Conservation (phyloP, 805 yeast species). For the Schizosaccharomyces pombe region DNA sequence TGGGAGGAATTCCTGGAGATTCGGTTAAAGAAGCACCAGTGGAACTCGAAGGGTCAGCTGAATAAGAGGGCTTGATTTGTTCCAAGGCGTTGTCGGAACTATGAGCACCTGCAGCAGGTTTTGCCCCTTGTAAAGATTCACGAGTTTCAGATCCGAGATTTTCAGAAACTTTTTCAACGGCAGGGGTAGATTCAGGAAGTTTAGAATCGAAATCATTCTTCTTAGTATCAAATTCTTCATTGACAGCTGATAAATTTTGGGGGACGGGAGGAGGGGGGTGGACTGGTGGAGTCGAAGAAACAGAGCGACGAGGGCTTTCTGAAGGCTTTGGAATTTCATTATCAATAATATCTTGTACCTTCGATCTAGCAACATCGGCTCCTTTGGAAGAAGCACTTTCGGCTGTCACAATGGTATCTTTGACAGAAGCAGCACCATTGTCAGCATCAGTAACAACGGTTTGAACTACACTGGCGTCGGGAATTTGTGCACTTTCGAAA, state of each 20-base stretch:
- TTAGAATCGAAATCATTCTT: no score
- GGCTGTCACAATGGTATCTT: background rate
- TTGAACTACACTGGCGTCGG: slow-evolving; percentile 4
- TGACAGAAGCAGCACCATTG: background rate
- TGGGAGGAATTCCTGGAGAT: slow-evolving; percentile 29
- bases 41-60: slow-evolving; percentile 4
- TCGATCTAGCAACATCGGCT: no score
- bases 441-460: slow-evolving; percentile 6
- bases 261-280: background rate
- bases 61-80: background rate
- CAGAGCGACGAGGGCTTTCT: background rate
- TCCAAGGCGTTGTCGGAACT: background rate
- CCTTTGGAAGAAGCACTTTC: no score
- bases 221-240: background rate
- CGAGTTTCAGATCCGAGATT: background rate
- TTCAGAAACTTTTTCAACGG: background rate
- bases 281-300: background rate
- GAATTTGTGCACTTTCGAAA: slow-evolving; percentile 4
- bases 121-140: background rate
- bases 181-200: background rate
- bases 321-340: background rate
- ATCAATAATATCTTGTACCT: background rate
- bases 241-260: no score
- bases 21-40: slow-evolving; percentile 11
- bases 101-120: background rate